Evolutionary conservation across 345 rosid species (phyloP).

Genomic region (Dipteronia dyeriana): DNA sequence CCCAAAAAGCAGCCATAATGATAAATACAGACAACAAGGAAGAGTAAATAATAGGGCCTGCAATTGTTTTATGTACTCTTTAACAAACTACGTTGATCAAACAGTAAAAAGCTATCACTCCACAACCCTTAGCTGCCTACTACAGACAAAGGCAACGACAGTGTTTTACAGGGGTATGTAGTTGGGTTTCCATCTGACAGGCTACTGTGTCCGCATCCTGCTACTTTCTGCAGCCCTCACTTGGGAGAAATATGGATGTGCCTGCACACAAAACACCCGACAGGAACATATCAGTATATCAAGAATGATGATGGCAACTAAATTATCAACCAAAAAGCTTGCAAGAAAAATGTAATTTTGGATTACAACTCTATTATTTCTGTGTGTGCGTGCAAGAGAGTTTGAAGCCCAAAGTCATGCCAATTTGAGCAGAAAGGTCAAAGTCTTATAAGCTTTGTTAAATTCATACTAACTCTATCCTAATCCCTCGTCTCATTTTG

Average conservation of each 20-base stretch:
- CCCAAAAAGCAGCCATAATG: background rate
- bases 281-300: background rate
- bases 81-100: background rate
- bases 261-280: conserved; percentile 39
- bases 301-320: background rate
- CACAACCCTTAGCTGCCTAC: conserved; percentile 17
- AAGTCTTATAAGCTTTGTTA: background rate
- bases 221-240: conserved; percentile 93
- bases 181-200: background rate
- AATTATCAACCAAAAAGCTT: background rate
- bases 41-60: background rate
- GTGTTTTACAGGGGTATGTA: background rate
- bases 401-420: background rate
- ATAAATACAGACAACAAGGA: background rate
- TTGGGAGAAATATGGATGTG: conserved; percentile 83
- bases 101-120: conserved; percentile 7
- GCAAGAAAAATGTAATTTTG: background rate
- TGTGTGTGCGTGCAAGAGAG: background rate
- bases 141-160: background rate
- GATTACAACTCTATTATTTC: no score
- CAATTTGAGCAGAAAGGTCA: background rate
- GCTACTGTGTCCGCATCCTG: conserved; percentile 65
- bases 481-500: background rate
- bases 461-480: background rate
- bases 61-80: background rate